Evolutionary conservation across 768 basidiomycete species (phyloP), one percentile per base, ranked within the genome.

Genomic region (Panaeolus cyanescens): DNA sequence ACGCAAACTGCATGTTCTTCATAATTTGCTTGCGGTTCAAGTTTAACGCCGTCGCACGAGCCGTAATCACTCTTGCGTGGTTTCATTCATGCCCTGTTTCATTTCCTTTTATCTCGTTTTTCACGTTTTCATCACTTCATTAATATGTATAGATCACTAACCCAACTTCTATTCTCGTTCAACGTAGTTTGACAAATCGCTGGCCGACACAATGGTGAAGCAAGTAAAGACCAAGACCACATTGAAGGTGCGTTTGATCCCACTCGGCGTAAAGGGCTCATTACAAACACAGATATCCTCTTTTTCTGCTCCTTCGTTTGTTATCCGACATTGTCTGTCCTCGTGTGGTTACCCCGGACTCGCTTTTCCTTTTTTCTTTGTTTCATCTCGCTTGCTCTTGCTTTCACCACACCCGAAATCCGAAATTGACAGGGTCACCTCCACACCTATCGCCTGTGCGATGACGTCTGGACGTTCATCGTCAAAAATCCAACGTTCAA

Each of bases 391-490:
- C 45, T 58, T 28, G 25, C n/a, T n/a, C n/a, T n/a, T n/a, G n/a
- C n/a, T n/a, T 28, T 32, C 33, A 59, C 22, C 17, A 2, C 60
- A 40, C 55, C 56, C 17, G 33, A 7, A 34, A 7, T 50, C n/a
- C n/a, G n/a, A 13, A 28, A 28, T 2, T 1, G 55, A 58, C 64
- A 93, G 93, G 96, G 95, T 17, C 92, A 96, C 72, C 77, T 99
- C 58, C 86, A 91, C 66, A 98, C 95, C 2, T 99, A 97, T 74
- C 87, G 93, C 7, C 82, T 94, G 3, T 94, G 93, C 73, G 95
- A 96, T 77, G 95, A 96, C 71, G 96, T 99, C 54, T 99, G 97
- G 97, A 99, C 96, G 57, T 99, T 99, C 75, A 92, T 96, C 64
- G 92, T 98, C 55, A 93, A 95, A 74, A 89, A 96, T 67, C 91